These are phyloP conservation scores for Arabidopsis suecica DNA, from an alignment of 345 rosid genomes.

Conservation along the genomic window DNA sequence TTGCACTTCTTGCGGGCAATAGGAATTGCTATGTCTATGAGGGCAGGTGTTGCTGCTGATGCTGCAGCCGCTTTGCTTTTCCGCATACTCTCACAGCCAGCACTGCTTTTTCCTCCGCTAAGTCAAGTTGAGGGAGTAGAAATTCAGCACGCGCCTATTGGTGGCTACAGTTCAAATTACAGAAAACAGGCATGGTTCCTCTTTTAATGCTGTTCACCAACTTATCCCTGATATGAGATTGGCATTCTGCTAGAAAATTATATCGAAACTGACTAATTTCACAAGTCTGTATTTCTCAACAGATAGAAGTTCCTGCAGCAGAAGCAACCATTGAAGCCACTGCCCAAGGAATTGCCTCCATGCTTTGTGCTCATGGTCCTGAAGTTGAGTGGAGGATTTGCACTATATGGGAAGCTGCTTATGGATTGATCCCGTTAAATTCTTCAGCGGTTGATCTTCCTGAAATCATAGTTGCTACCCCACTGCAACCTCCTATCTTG, in stretches of 20 bases:
- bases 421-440: slow-evolving; percentile 90
- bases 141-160: slow-evolving; percentile 72
- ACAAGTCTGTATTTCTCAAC: slow-evolving; percentile 42
- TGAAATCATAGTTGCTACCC: slow-evolving; percentile 89
- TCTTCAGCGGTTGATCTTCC: slow-evolving; percentile 99
- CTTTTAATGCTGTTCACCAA: background rate
- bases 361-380: slow-evolving; percentile 99
- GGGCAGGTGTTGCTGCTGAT: slow-evolving; percentile 97
- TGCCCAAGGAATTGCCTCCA: slow-evolving; percentile 98
- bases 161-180: slow-evolving; percentile 78
- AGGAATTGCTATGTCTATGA: slow-evolving; percentile 98
- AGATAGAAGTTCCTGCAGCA: slow-evolving; percentile 96
- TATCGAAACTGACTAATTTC: slow-evolving; percentile 32
- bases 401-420: slow-evolving; percentile 99
- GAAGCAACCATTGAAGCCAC: slow-evolving; percentile 99
- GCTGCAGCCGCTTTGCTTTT: slow-evolving; percentile 98
- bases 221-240: slow-evolving; percentile 14
- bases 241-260: slow-evolving; percentile 20
- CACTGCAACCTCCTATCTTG: slow-evolving; percentile 85
- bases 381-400: slow-evolving; percentile 99
- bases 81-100: slow-evolving; percentile 93
- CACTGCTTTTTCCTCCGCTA: slow-evolving; percentile 93
- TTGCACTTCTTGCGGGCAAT: slow-evolving; percentile 98
- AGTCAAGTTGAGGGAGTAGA: slow-evolving; percentile 91
- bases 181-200: slow-evolving; percentile 72